Evolutionary conservation across 1,139 yeast genomes (phyloP), one percentile per base, ranked within the genome.

Genomic region (Yamadazyma triangularis): DNA sequence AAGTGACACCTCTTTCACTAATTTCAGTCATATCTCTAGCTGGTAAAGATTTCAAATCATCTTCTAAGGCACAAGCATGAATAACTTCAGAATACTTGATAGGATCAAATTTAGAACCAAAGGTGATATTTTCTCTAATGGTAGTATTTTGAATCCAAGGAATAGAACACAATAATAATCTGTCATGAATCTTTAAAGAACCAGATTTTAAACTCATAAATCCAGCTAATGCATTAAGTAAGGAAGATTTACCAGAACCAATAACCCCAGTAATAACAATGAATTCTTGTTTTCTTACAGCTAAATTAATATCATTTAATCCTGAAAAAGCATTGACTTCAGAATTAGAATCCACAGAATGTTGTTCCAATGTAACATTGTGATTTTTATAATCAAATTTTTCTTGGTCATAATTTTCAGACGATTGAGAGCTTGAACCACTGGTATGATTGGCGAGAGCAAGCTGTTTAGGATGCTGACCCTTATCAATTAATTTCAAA

Each of bases 71-170:
- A 51, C 72, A 66, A 4, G 70, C 66, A 33, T 47, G 38, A 7
- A 66, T 33, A 4, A 63, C 58, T 26, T 47, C 41, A 4, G 45
- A 40, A 42, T 66, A 66, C 28, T 44, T 49, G 0, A 31, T 42
- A 2, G 48, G 43, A 33, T 65, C 65, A 37, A 47, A 62, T 13
- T 49, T 49, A 25, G 50, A 45, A 9, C 72, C 71, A 42, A 66
- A 66, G 23, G 54, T 36, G 24, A 66, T 65, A 44, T 66, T 66
- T 24, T 63, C 64, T 29, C 65, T 51, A 13, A 66, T 61, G 15
- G 71, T 61, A n/a, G 71, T 54, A 40, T 65, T 66, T 48, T 66
- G 72, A 32, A 66, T 64, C 73, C 73, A 66, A 13, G 70, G 69
- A 9, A 52, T 43, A 9, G 61, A 50, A 35, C 70, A 61, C 25